Evolutionary conservation across 129 eudicot genomes (phyloP), one percentile per base, ranked within the genome.

Genomic region (Artemisia argyi): DNA sequence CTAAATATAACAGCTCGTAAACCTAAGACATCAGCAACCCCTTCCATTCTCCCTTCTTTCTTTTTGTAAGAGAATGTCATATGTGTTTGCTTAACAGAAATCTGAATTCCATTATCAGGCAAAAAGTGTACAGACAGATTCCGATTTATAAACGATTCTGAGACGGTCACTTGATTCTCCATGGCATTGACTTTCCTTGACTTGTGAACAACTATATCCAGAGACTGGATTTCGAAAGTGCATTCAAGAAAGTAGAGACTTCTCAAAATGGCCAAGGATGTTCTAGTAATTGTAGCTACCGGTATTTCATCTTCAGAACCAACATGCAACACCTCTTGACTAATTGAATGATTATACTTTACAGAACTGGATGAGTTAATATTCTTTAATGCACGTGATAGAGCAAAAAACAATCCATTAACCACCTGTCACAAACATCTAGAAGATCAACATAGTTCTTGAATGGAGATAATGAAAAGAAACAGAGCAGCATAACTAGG

Each of bases 51-150:
- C 76, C 57, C 73, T 54, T 75, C 84, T 61, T 64, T 69, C 44
- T 76, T 75, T 78, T 78, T 61, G 61, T 61, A 83, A 53, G 86
- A 81, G 39, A 83, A 15, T 28, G 52, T 73, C 58, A 75, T 51
- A 64, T 35, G 57, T 39, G 56, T 54, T 69, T 78, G 71, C 76
- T 81, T 65, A 73, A 79, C 63, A 62, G 84, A 86, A 57, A 88
- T 18, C 74, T 76, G 75, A 80, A 95, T 80, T 53, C 99, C 99
- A 48, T 66, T 55, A 51, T 73, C 79, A 76, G 76, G 89, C 78
- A 78, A 57, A 54, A 77, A 78, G 54, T 62, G 82, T 77, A 73
- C 69, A 48, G 85, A 65, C 76, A 80, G 56, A 65, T 73, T 85
- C 68, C 61, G 76, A 60, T 74, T 56, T 66, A 22, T 59, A 44